Evolutionary conservation across 2,329 filamentous ascomycete species (phyloP), one percentile per base, ranked within the genome.

Genomic region (Penicillium sp.): DNA sequence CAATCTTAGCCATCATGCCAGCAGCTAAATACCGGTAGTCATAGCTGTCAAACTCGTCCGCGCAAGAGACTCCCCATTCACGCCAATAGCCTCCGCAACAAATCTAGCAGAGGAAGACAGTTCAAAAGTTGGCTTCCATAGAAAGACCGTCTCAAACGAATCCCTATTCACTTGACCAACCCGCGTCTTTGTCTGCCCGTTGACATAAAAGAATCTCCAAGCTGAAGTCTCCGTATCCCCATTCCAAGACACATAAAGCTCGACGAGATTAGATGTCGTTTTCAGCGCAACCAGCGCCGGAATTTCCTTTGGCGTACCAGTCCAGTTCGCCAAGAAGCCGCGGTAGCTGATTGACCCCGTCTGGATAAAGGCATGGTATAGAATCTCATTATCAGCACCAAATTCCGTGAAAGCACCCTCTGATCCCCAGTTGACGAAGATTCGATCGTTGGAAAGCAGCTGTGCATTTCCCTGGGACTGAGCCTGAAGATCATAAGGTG

Each of bases 251-350:
- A 55, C 52, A 26, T 55, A 35, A 3, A 55, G 28, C n/a, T 55
- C n/a, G 0, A 55, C 38, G n/a, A 30, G 2, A 5, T 28, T n/a
- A 10, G 36, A 19, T 1, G 38, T n/a, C 7, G 12, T 26, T 11
- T 42, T 44, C 7, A 43, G 22, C 2, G 37, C 51, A 19, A 50
- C 51, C 12, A 55, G 22, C 1, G 44, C 45, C 5, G 52, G 52
- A 5, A 1, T 16, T 19, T 50, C 45, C 17, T 48, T 35, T 3
- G 52, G 52, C 0, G 38, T 55, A 0, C 68, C 73, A 1, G 68
- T 73, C 74, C 73, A 76, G 37, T 74, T 71, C n/a, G 63, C 69
- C 11, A 66, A 55, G 41, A 72, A 75, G 0, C 59, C 72, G 10
- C 74, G 69, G 56, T 75, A 76, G 54, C 68, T 74, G 55, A 73